phyloP scores from a whole-genome alignment of 306 rosid species.

The Castanea mollissima region DNA sequence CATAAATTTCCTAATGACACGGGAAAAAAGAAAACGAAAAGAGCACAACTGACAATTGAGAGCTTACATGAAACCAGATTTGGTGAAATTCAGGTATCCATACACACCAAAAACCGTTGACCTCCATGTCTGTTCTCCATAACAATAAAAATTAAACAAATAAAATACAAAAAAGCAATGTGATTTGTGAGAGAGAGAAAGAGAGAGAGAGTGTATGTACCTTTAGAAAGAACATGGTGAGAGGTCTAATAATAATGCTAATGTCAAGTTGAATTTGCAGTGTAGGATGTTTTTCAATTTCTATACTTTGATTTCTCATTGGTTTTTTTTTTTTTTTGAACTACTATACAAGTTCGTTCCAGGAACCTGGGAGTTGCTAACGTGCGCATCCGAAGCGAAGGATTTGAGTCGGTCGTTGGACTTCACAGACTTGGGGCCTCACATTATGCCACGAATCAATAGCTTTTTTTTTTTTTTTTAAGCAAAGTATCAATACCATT shows the following conservation, averaged over 20 bases:
- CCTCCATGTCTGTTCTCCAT: constrained; percentile 64
- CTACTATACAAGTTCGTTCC: background rate
- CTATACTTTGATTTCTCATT: constrained; percentile 7
- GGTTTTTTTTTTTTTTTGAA: too few species aligned
- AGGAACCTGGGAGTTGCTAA: background rate
- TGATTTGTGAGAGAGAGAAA: too few species aligned
- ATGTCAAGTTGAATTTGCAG: constrained; percentile 31
- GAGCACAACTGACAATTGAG: background rate
- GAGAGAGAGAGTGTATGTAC: constrained; percentile 19
- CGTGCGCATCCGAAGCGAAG: background rate
- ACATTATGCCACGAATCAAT: background rate
- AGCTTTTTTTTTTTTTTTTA: too few species aligned
- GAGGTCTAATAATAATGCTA: constrained; percentile 17
- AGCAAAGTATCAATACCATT: too few species aligned
- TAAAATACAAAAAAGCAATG: background rate
- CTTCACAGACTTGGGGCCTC: background rate
- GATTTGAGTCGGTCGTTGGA: background rate
- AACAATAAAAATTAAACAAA: background rate
- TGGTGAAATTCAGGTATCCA: constrained; percentile 92
- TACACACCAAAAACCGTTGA: constrained; percentile 62
- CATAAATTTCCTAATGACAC: background rate
- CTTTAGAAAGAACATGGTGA: constrained; percentile 75
- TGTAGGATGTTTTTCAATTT: background rate
- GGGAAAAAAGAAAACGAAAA: background rate
- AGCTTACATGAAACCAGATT: constrained; percentile 67